Base-by-base conservation (phyloP, 1,139 yeast genomes). In the Suhomyces choctaworum region DNA sequence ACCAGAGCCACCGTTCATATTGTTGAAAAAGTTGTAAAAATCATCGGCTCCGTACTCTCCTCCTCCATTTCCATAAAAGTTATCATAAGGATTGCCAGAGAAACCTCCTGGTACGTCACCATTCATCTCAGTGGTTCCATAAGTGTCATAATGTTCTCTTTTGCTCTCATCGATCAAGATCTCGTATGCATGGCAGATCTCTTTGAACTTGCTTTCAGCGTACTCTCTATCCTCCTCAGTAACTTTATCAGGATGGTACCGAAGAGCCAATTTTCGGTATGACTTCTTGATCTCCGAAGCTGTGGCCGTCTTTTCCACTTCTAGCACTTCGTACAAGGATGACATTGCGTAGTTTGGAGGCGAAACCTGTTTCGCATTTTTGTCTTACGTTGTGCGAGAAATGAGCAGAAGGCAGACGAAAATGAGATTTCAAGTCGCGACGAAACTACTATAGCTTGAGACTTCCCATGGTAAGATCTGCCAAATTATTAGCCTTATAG, bases 201-300 rank as follows among this genome's bases (percentile, higher is more conserved):
- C 87, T 58, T 86, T 87, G 59, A 87, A 87, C 55, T 73, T 76
- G 41, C 74, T 63, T 53, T 86, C 95, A 2, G 90, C 84, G 25
- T 64, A 76, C 16, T 70, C 80, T 36, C 94, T 71, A 39, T 76
- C 78, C 6, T 75, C 78, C 44, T 80, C 89, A 0, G 76, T 60
- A 2, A 76, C 90, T 56, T 87, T 87, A 55, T 87, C 96, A 0
- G 96, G 96, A 56, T 87, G 96, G 52, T 78, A 75, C 38, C 68
- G 65, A 34, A 87, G 68, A 9, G 95, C 95, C 37, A 82, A 70
- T 46, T 76, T 80, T 45, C 89, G 71, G 60, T 84, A 87, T 1
- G 95, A 92, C 58, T 76, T 79, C 47, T 82, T 80, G 52, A 87
- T 83, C 44, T 86, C 95, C 5, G 66, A 61, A 25, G 74, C 58